Evolutionary conservation across 208 protist genomes (phyloP).

Genomic region (Crithidia fasciculata): DNA sequence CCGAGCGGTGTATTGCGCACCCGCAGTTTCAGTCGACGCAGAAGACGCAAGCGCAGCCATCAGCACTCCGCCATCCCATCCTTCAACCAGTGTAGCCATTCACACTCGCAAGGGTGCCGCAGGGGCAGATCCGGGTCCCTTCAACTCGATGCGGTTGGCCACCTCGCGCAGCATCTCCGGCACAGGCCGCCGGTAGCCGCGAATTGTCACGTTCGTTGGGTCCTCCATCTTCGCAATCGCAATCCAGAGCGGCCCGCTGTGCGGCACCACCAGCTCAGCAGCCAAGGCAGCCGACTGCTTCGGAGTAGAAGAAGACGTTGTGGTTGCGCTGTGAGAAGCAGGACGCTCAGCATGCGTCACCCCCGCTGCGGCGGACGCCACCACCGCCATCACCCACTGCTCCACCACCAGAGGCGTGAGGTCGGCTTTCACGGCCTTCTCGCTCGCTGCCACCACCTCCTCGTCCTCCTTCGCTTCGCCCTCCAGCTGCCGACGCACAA

Average conservation of each 20-base stretch:
- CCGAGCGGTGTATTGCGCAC: too few relatives aligned
- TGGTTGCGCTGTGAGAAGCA: background rate
- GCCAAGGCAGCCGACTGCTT: background rate
- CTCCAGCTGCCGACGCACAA: slow-evolving; percentile 17
- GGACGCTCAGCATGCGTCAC: background rate
- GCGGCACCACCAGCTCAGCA: slow-evolving; percentile 23
- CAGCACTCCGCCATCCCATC: too few relatives aligned
- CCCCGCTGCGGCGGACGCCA: slow-evolving; percentile 1
- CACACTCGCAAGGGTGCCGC: background rate
- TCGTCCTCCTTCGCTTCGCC: background rate
- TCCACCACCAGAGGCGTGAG: slow-evolving; percentile 13
- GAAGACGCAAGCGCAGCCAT: too few relatives aligned
- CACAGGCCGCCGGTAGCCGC: slow-evolving; percentile 65
- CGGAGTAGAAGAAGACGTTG: background rate
- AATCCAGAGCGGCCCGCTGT: slow-evolving; percentile 71
- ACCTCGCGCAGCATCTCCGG: slow-evolving; percentile 70
- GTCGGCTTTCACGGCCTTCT: background rate
- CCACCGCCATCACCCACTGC: slow-evolving; percentile 27
- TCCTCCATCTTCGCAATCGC: slow-evolving; percentile 56
- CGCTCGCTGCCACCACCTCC: background rate
- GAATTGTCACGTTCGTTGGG: slow-evolving; percentile 70
- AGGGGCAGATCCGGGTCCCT: background rate
- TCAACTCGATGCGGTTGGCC: slow-evolving; percentile 45
- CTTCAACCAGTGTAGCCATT: background rate
- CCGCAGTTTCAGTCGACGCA: too few relatives aligned